phyloP scores from a whole-genome alignment of 73 alveolate species.

The Breviolum minutum region DNA sequence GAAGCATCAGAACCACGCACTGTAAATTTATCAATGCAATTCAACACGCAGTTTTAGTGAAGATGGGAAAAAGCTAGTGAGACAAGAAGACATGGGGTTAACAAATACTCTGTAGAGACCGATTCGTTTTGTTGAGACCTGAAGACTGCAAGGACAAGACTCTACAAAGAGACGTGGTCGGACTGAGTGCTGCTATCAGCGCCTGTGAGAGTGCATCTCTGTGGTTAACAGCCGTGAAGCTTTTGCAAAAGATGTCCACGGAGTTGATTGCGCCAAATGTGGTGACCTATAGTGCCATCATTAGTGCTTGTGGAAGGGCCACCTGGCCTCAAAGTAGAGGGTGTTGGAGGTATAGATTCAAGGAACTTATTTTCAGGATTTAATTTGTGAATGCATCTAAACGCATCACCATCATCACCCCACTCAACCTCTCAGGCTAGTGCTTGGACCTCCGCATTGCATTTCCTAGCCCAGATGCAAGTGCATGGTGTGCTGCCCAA shows the following conservation, averaged over 20 bases:
- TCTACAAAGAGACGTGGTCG: neutral
- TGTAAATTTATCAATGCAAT: neutral
- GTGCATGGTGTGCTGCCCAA: neutral
- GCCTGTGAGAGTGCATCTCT: slow-evolving; percentile 36
- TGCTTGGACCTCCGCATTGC: neutral
- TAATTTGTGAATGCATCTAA: neutral
- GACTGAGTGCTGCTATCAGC: neutral
- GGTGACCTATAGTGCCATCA: slow-evolving; percentile 30
- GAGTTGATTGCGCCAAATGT: neutral
- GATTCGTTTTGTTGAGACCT: too few relatives aligned
- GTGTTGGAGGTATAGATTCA: neutral
- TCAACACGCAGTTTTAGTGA: too few relatives aligned
- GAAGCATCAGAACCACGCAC: neutral
- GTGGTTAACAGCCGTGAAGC: neutral
- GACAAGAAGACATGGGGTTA: too few relatives aligned
- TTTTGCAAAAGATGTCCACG: neutral
- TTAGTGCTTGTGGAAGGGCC: slow-evolving; percentile 58
- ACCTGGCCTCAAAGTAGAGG: neutral
- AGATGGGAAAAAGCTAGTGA: neutral
- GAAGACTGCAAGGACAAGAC: neutral
- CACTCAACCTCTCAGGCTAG: neutral
- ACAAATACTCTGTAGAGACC: too few relatives aligned
- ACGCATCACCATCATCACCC: neutral
- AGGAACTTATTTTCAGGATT: neutral
- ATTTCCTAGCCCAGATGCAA: neutral